Percentiles rank a stretch among this genome's conserved stretches.
Evolutionary conservation across 192 early-diverging fungal species (phyloP).

Genomic region (Coemansia javaensis): DNA sequence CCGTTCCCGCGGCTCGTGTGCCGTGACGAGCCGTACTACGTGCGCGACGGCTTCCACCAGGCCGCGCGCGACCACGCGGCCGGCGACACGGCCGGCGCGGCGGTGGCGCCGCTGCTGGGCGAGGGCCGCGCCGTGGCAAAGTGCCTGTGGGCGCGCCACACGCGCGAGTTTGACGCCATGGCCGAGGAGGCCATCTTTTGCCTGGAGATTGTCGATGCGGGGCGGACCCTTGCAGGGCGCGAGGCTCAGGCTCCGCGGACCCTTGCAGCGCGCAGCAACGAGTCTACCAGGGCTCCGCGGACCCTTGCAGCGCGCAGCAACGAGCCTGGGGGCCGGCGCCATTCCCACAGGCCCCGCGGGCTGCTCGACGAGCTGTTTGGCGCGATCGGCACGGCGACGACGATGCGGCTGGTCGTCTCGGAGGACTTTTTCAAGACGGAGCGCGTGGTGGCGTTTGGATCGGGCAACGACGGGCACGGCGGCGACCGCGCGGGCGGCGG

Average conservation of each 20-base stretch:
- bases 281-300: conserved; percentile 1
- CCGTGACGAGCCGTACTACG: conserved; percentile 63
- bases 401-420: conserved; percentile 59
- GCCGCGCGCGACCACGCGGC: conserved; percentile 52
- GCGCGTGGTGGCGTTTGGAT: conserved; percentile 55
- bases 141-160: conserved; percentile 72
- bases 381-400: conserved; percentile 9
- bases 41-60: conserved; percentile 64
- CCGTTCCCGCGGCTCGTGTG: conserved; percentile 50
- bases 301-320: background rate
- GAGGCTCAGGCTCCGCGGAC: too few species aligned
- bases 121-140: conserved; percentile 46
- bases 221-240: too few species aligned
- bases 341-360: too few species aligned
- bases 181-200: conserved; percentile 72
- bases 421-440: conserved; percentile 69
- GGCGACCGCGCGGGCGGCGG: conserved; percentile 57
- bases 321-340: too few species aligned
- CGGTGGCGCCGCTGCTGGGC: conserved; percentile 23
- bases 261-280: too few species aligned
- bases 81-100: conserved; percentile 20
- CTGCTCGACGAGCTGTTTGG: conserved; percentile 28
- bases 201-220: conserved; percentile 45
- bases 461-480: conserved; percentile 45
- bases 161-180: conserved; percentile 56